A percentile compares a stretch with the other conserved stretches of the same genome.
Evolutionary conservation across 2,329 filamentous ascomycete genomes (phyloP).

Genomic region (Hirsutella rhossiliensis): DNA sequence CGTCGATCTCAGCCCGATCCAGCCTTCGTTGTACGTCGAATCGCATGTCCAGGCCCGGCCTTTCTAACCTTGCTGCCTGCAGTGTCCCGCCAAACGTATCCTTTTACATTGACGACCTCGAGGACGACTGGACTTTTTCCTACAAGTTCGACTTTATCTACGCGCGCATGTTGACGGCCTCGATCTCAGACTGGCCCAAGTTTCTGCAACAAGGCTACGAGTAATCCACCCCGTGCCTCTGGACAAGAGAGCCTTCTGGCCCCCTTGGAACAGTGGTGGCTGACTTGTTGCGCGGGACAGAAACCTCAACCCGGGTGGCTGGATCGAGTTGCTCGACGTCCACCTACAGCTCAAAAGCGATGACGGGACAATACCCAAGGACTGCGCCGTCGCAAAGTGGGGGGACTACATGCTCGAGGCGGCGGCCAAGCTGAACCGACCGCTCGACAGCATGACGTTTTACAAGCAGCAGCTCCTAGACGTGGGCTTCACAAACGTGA

Average conservation of each 20-base stretch:
- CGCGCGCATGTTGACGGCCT: conserved; percentile 24
- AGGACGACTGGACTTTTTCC: conserved; percentile 26
- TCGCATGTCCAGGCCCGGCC: not conserved
- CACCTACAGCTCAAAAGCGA: conserved; percentile 25
- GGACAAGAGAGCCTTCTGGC: not conserved
- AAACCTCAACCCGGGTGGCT: conserved; percentile 29
- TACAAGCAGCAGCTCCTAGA: conserved; percentile 29
- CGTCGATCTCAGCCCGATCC: conserved; percentile 30
- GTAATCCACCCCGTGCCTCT: not conserved
- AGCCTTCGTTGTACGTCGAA: conserved; percentile 19
- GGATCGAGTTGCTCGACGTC: conserved; percentile 30
- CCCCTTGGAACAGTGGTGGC: not conserved
- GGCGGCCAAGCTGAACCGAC: conserved; percentile 16
- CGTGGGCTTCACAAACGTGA: conserved; percentile 41
- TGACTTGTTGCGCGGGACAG: not conserved
- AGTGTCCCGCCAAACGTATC: conserved; percentile 35
- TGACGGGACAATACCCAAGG: conserved; percentile 23
- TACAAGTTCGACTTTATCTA: conserved; percentile 29
- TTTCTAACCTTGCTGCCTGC: not conserved
- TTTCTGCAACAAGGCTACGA: conserved; percentile 24
- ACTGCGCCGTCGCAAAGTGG: conserved; percentile 15
- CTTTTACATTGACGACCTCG: conserved; percentile 33
- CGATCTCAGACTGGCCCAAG: conserved; percentile 20
- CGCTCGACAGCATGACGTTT: conserved; percentile 14
- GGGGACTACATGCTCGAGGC: conserved; percentile 16